These are phyloP conservation scores for Kazachstania martiniae DNA, from an alignment of 805 yeast species.

Conservation along the genomic window DNA sequence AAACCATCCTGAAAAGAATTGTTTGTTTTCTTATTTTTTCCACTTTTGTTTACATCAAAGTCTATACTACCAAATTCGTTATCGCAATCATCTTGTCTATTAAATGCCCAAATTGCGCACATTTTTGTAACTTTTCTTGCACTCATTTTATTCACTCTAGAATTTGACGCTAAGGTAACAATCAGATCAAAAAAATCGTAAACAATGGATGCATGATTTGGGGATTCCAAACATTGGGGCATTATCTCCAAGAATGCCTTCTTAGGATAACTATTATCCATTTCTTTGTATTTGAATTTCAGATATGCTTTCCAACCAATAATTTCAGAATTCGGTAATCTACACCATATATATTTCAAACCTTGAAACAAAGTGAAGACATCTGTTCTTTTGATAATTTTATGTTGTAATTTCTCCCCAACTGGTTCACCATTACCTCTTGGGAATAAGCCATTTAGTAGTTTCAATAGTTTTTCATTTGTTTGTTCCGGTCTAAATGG, in stretches of 20 bases:
- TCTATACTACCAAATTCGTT: slow-evolving; percentile 18
- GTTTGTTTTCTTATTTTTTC: slow-evolving; percentile 13
- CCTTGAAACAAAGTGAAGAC: slow-evolving; percentile 64
- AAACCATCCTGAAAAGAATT: slow-evolving; percentile 56
- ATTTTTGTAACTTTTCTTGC: slow-evolving; percentile 72
- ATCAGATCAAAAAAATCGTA: slow-evolving; percentile 78
- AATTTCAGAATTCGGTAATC: slow-evolving; percentile 68
- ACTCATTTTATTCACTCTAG: slow-evolving; percentile 65
- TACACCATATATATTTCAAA: slow-evolving; percentile 76
- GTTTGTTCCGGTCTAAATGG: slow-evolving; percentile 68
- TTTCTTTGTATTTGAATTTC: slow-evolving; percentile 55
- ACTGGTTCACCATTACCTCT: slow-evolving; percentile 39
- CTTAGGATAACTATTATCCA: slow-evolving; percentile 53
- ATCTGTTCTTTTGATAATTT: slow-evolving; percentile 42
- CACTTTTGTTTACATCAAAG: slow-evolving; percentile 13
- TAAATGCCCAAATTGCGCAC: slow-evolving; percentile 86
- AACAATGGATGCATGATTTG: slow-evolving; percentile 82
- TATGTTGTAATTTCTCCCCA: slow-evolving; percentile 30
- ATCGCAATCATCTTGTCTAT: slow-evolving; percentile 15
- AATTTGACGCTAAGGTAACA: slow-evolving; percentile 66
- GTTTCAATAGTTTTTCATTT: slow-evolving; percentile 46
- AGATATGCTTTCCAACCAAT: slow-evolving; percentile 81
- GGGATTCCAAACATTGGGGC: slow-evolving; percentile 75
- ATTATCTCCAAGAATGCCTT: slow-evolving; percentile 68
- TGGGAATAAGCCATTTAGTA: slow-evolving; percentile 50